Percentiles rank a stretch among this genome's conserved stretches.
phyloP scores from a whole-genome alignment of 163 green algal species.

The Scenedesmus sp. region DNA sequence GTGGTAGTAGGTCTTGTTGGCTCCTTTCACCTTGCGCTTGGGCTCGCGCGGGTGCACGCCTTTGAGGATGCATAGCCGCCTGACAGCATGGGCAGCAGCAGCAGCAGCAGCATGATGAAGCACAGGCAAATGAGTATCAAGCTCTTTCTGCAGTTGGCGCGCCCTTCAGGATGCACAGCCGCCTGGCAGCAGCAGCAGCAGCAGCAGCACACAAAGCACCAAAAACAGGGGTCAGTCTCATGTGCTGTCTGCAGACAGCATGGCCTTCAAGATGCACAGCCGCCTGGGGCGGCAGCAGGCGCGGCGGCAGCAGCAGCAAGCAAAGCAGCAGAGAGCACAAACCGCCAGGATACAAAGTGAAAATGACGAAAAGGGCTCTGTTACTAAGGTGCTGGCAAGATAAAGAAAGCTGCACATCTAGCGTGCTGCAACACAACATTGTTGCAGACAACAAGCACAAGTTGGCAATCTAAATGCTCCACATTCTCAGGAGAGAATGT shows the following conservation, averaged over 20 bases:
- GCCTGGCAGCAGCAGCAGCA: slow-evolving; percentile 63
- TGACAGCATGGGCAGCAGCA: slow-evolving; percentile 49
- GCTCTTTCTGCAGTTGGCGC: slow-evolving; percentile 64
- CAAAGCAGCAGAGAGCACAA: too few relatives aligned
- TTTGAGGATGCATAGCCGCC: slow-evolving; percentile 99
- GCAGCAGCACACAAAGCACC: not conserved
- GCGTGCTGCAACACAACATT: too few relatives aligned
- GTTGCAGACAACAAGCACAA: too few relatives aligned
- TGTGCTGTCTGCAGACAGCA: too few relatives aligned
- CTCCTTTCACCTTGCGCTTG: slow-evolving; percentile 95
- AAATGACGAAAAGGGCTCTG: too few relatives aligned
- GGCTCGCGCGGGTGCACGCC: slow-evolving; percentile 98
- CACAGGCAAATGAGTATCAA: too few relatives aligned
- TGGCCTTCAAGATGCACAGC: not conserved
- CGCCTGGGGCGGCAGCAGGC: not conserved
- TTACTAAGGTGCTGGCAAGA: too few relatives aligned
- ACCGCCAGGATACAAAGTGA: too few relatives aligned
- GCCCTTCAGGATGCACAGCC: slow-evolving; percentile 99
- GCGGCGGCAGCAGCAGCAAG: too few relatives aligned
- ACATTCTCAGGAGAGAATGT: too few relatives aligned
- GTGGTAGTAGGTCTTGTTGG: slow-evolving; percentile 99
- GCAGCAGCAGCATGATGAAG: not conserved
- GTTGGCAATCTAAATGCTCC: too few relatives aligned
- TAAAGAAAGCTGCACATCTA: too few relatives aligned
- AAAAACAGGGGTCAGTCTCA: not conserved